Base-by-base conservation (phyloP, 352 stramenopile genomes). In the Phytophthora cryptogea region DNA sequence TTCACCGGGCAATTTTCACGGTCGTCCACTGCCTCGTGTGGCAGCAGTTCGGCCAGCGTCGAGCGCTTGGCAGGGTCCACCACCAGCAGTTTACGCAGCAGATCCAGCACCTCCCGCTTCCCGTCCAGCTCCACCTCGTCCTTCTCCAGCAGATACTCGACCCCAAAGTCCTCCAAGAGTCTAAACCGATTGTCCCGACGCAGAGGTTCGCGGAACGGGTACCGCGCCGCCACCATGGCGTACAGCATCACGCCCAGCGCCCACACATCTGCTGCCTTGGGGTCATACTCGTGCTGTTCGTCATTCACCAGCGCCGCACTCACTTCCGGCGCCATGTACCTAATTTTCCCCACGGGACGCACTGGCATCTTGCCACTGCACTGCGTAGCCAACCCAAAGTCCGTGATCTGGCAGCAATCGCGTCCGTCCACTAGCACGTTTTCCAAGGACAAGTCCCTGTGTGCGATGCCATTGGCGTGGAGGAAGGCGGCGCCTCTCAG, bases 231-330 rank as follows among this genome's bases (percentile, higher is more conserved):
- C 32, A 93, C 43, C 57, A 95, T 86, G 32, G 83, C 74, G 62
- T 91, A 80, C 14, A 94, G 63, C 60, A 94, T 90, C 54, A 94
- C 83, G 10, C 86, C 86, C 10, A 94, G 77, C 16, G 86, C 87
- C 86, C 86, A 94, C 8, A 92, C 72, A 52, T 94, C 86, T 4
- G 79, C 80, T 35, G 55, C 55, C 60, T 78, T 78, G 5, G 83
- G 79, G 56, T 92, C 76, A 52, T 92, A 92, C 44, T 68, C 55
- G 6, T 53, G 58, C 23, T 39, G 56, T 1, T 66, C 59, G 45
- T 72, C 60, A 52, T 67, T 58, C 37, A 51, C 52, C 13, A 67
- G n/a, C 2, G 53, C 69, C 11, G 61, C 54, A 56, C 70, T 83
- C 6, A 74, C 68, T 73, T 95, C 86, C 1, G 86, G 86, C 7